Conservation (phyloP, 1,284 basidiomycete species). For the Cutaneotrichosporon dermatis region DNA sequence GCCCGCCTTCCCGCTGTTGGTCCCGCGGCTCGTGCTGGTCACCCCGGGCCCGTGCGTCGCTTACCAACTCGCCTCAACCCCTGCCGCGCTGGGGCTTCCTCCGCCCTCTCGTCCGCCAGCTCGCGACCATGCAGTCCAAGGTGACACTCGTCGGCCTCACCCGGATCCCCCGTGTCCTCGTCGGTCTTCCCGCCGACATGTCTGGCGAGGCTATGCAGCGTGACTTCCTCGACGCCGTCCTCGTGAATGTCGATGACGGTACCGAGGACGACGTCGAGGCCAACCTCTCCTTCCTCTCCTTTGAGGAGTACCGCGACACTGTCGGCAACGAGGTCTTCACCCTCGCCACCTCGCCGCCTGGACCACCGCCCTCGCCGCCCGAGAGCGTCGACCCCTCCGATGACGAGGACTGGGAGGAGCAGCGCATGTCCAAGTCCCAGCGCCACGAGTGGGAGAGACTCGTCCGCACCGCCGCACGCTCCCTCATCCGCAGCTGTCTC, state of each 20-base stretch:
- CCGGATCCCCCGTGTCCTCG: constrained; percentile 3
- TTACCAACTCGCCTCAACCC: neutral
- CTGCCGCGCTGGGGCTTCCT: constrained; percentile 9
- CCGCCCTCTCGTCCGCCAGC: constrained; percentile 7
- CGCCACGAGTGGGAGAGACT: constrained; percentile 4
- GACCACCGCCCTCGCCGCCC: neutral
- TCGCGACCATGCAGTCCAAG: neutral
- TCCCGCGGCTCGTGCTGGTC: constrained; percentile 1
- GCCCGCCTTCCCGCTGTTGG: neutral
- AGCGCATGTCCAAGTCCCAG: constrained; percentile 4
- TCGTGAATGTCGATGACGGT: neutral
- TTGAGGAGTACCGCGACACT: constrained; percentile 1
- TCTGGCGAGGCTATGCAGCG: neutral
- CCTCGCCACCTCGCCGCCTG: neutral
- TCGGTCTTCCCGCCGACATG: constrained; percentile 2
- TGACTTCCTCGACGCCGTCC: constrained; percentile 1
- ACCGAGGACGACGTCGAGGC: neutral
- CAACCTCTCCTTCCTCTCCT: constrained; percentile 1
- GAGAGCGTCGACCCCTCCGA: neutral
- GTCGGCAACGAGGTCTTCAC: neutral
- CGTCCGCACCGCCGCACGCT: neutral
- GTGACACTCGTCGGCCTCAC: constrained; percentile 8
- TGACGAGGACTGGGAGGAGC: neutral
- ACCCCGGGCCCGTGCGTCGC: neutral
- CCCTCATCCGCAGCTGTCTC: constrained; percentile 2